phyloP scores from a whole-genome alignment of 176 grass and related monocot genomes.

The Ensete ventricosum region DNA sequence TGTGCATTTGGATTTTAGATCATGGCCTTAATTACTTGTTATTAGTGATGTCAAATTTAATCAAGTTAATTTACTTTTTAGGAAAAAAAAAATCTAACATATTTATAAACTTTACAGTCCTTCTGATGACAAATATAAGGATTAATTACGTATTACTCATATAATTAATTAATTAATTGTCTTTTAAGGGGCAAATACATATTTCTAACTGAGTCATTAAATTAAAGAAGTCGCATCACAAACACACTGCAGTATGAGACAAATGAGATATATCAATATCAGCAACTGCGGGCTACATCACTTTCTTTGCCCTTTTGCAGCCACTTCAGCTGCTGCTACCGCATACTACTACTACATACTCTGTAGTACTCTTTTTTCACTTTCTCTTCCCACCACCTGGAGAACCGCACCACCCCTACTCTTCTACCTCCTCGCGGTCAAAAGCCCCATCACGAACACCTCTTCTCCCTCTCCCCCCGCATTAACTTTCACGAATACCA shows the following conservation, averaged over 20 bases:
- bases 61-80: too few relatives aligned
- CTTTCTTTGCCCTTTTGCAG: not conserved
- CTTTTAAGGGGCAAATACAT: too few relatives aligned
- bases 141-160: too few relatives aligned
- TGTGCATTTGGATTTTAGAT: too few relatives aligned
- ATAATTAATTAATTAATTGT: too few relatives aligned
- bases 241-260: not conserved
- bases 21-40: too few relatives aligned
- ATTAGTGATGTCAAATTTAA: too few relatives aligned
- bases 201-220: not conserved
- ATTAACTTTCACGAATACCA: not conserved
- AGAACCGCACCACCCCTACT: not conserved
- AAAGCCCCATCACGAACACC: not conserved
- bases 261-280: not conserved
- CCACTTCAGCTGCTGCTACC: slow-evolving; percentile 14
- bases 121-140: too few relatives aligned
- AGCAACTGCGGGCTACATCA: slow-evolving; percentile 13
- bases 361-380: not conserved
- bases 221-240: not conserved
- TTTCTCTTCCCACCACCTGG: not conserved
- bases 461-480: not conserved
- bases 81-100: too few relatives aligned
- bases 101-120: too few relatives aligned
- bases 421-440: not conserved
- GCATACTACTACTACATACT: not conserved